Percentiles rank a stretch among this genome's conserved stretches.
Evolutionary conservation across 768 basidiomycete species (phyloP).

Genomic region (Lactarius hatsudake): DNA sequence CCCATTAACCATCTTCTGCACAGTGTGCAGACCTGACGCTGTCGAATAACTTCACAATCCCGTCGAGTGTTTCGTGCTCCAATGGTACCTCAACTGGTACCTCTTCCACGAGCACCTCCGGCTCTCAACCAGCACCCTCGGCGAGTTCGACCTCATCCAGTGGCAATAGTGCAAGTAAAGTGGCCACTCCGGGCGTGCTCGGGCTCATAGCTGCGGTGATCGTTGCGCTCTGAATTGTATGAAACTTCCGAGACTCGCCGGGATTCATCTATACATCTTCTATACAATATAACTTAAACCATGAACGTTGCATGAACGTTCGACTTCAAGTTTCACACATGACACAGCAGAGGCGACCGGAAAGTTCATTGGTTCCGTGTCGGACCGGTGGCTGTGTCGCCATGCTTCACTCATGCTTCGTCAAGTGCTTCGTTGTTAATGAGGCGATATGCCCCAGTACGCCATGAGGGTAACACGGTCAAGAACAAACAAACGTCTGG

Average conservation of each 20-base stretch:
- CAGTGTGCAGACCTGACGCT: constrained; percentile 82
- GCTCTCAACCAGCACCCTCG: not conserved
- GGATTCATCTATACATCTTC: too few species aligned
- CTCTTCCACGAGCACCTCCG: constrained; percentile 1
- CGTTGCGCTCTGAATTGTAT: not conserved
- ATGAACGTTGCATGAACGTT: too few species aligned
- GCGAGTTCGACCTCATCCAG: not conserved
- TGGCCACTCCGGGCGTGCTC: not conserved
- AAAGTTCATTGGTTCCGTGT: not conserved
- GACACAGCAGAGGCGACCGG: not conserved
- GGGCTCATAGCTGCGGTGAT: constrained; percentile 4
- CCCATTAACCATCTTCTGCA: not conserved
- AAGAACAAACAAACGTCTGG: too few species aligned
- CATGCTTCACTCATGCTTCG: too few species aligned
- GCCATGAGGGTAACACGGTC: not conserved
- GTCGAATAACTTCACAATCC: constrained; percentile 48
- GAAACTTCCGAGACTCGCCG: not conserved
- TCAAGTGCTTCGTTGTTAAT: not conserved
- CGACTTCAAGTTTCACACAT: not conserved
- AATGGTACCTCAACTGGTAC: constrained; percentile 30
- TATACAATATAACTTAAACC: too few species aligned
- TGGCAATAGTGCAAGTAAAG: not conserved
- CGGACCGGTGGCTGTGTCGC: not conserved
- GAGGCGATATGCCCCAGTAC: not conserved
- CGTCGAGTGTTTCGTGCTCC: constrained; percentile 41